Conservation (phyloP, 1,284 basidiomycete species). For the Apiotrichum sp. region DNA sequence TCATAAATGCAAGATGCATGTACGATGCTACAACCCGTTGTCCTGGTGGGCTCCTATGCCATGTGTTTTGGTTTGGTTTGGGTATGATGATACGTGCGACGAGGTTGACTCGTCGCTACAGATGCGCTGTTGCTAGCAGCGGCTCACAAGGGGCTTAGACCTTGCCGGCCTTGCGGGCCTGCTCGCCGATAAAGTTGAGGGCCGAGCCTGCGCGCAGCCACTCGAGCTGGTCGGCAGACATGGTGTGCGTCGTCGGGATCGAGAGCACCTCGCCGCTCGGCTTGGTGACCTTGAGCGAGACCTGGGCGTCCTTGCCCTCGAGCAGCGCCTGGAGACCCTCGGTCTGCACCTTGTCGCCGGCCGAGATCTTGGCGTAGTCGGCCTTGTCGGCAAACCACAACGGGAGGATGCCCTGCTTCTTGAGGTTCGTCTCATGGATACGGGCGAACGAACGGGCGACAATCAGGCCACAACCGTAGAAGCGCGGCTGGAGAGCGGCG, state of each 20-base stretch:
- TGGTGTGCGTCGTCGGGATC: slow-evolving; percentile 73
- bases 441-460: slow-evolving; percentile 90
- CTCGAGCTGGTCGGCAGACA: slow-evolving; percentile 79
- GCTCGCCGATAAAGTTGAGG: slow-evolving; percentile 57
- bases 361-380: slow-evolving; percentile 74
- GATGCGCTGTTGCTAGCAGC: no score
- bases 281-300: slow-evolving; percentile 62
- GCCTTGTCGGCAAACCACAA: slow-evolving; percentile 81
- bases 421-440: slow-evolving; percentile 97
- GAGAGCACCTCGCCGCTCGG: slow-evolving; percentile 58
- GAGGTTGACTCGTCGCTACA: no score
- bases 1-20: no score
- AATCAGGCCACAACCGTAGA: slow-evolving; percentile 82
- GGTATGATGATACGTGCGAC: no score
- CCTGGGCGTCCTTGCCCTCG: slow-evolving; percentile 34
- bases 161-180: slow-evolving; percentile 23
- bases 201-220: slow-evolving; percentile 84
- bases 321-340: slow-evolving; percentile 56
- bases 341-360: slow-evolving; percentile 66
- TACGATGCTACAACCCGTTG: no score
- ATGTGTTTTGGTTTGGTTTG: no score
- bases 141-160: not conserved
- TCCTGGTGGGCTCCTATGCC: no score
- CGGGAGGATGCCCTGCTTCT: slow-evolving; percentile 93
- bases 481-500: slow-evolving; percentile 92